Conservation (phyloP, 768 basidiomycete species). For the Asterophora lycoperdoides region DNA sequence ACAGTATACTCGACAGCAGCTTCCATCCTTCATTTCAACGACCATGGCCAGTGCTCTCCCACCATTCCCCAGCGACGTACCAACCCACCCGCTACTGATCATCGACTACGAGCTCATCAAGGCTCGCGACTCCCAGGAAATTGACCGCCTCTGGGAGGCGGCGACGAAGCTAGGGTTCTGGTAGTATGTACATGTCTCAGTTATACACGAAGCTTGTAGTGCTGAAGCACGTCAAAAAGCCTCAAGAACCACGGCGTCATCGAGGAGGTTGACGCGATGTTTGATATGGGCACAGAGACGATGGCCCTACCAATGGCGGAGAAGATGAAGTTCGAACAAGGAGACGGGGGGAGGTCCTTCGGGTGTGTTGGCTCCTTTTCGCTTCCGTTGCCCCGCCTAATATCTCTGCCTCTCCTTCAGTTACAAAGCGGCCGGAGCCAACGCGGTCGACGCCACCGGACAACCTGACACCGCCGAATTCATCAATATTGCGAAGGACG, state of each 20-base stretch:
- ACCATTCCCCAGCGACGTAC: constrained; percentile 48
- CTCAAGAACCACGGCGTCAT: constrained; percentile 55
- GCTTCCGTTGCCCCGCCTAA: background rate
- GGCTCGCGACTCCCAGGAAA: constrained; percentile 37
- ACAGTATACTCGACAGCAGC: no score
- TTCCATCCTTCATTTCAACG: no score
- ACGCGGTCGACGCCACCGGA: constrained; percentile 58
- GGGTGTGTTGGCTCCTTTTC: constrained; percentile 26
- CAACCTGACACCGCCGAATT: constrained; percentile 56
- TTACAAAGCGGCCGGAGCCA: constrained; percentile 62
- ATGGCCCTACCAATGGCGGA: constrained; percentile 52
- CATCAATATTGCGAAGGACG: constrained; percentile 66
- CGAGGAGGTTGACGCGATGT: constrained; percentile 46
- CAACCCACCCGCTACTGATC: constrained; percentile 51
- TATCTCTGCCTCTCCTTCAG: constrained; percentile 23
- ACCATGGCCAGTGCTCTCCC: constrained; percentile 23
- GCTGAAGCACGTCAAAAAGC: constrained; percentile 22
- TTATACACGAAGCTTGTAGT: background rate
- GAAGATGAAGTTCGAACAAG: constrained; percentile 56
- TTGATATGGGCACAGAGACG: constrained; percentile 50
- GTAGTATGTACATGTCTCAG: constrained; percentile 45
- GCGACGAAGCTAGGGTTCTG: constrained; percentile 61
- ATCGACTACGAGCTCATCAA: constrained; percentile 50
- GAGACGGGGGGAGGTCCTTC: constrained; percentile 38
- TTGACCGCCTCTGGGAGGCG: constrained; percentile 51